Base-by-base conservation (phyloP, 176 grass and related monocot genomes). In the Guadua angustifolia region DNA sequence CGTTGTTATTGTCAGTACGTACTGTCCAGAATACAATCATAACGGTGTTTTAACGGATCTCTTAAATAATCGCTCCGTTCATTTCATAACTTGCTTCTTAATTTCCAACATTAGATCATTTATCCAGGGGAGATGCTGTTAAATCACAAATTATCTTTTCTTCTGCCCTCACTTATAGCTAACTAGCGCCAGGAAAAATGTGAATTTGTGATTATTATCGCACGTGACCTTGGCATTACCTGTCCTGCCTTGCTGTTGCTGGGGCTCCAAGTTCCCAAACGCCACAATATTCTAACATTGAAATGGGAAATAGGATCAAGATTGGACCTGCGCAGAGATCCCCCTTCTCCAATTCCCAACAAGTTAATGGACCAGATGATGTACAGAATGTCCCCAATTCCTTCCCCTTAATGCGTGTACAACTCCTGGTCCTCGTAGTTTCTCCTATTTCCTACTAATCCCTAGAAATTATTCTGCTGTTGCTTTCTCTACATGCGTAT, bases 241-340 rank as follows among this genome's bases (percentile, higher is more conserved):
- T 70, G 49, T 60, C 46, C 29, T 18, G 45, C 36, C n/a, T 71
- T 50, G 71, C 70, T 77, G 80, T 43, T 57, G 46, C 46, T 40
- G 82, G 51, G 38, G 86, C 73, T 85, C 66, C 90, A 88, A 91
- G 78, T 91, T 75, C 84, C 88, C 80, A 87, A 83, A 84, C 33
- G 68, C 62, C 82, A 72, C 82, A 77, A 58, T 65, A 86, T 85
- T 81, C 56, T 29, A 22, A 55, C 56, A 80, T 25, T 47, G 66
- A 71, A 76, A 59, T 63, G 33, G 77, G 60, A 81, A 76, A 66
- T 59, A 22, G 73, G 77, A 85, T 88, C 76, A 75, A 81, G 85
- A 86, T 86, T 77, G 46, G 82, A 77, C 85, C 82, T 88, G 65
- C 47, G 17, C 57, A 60, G 39, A 81, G 66, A 86, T 79, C 88